phyloP scores from a whole-genome alignment of 441 rosid species.

The Breynia disticha region DNA sequence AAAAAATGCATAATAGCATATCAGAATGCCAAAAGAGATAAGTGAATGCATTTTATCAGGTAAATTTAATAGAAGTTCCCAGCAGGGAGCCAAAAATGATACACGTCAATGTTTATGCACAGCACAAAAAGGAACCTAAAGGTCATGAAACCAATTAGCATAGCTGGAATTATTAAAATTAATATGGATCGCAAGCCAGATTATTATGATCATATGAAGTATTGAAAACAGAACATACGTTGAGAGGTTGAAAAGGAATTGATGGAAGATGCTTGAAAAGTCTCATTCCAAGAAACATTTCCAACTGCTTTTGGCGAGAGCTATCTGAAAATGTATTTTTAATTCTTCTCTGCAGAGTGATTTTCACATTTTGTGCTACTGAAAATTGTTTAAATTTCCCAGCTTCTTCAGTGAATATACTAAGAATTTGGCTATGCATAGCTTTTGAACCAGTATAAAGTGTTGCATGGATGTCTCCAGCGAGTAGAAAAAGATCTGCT shows the following conservation, averaged over 20 bases:
- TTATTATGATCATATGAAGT: not conserved
- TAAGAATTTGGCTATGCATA: constrained; percentile 98
- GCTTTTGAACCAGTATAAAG: constrained; percentile 99
- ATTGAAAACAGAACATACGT: constrained; percentile 41
- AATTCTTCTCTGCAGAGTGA: constrained; percentile 86
- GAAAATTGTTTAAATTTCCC: constrained; percentile 87
- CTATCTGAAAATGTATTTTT: constrained; percentile 86
- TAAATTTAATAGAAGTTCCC: no score
- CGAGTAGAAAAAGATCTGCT: constrained; percentile 89
- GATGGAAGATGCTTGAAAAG: constrained; percentile 97
- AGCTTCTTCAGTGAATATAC: constrained; percentile 87
- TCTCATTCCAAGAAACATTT: constrained; percentile 93
- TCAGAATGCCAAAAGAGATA: constrained; percentile 4
- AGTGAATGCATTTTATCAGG: not conserved
- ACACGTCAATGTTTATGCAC: no score
- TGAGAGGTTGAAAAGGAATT: constrained; percentile 65
- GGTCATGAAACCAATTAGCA: not conserved
- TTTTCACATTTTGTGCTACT: constrained; percentile 86
- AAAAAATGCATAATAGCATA: constrained; percentile 14
- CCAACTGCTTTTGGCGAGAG: constrained; percentile 95
- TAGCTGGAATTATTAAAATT: not conserved
- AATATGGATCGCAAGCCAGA: not conserved
- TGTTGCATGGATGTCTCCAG: constrained; percentile 96
- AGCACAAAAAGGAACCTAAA: not conserved
- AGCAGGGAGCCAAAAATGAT: no score